A percentile compares a stretch with the other conserved stretches of the same genome.
Conservation (phyloP, 2,329 filamentous ascomycete genomes). For the Alternaria sp. region DNA sequence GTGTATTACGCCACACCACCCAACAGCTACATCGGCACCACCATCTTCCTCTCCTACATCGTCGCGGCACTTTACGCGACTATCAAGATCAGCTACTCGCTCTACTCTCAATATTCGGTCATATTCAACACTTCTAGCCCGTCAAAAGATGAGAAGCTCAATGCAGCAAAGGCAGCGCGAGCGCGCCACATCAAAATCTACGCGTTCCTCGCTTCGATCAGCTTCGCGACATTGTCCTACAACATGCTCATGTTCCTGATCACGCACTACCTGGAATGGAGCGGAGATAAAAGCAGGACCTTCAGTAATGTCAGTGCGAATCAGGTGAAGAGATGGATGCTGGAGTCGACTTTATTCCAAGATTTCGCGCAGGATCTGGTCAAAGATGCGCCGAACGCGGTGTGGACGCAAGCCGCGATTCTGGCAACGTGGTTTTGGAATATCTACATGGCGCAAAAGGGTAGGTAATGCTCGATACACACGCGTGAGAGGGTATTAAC, state of each 20-base stretch:
- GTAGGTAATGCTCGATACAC: slow-evolving; percentile 3
- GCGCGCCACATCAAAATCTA: slow-evolving; percentile 37
- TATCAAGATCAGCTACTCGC: slow-evolving; percentile 16
- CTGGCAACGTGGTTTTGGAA: slow-evolving; percentile 41
- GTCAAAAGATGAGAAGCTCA: slow-evolving; percentile 7
- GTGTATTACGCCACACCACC: slow-evolving; percentile 30
- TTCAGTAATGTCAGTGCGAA: not conserved
- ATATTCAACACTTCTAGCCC: not conserved
- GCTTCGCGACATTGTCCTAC: slow-evolving; percentile 37
- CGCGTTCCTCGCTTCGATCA: slow-evolving; percentile 30
- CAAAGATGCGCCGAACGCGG: slow-evolving; percentile 24
- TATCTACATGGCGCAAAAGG: slow-evolving; percentile 36
- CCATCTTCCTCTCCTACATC: slow-evolving; percentile 42
- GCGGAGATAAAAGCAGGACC: not conserved
- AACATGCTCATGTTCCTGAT: slow-evolving; percentile 43
- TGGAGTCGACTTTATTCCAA: slow-evolving; percentile 34
- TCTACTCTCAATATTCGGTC: slow-evolving; percentile 26
- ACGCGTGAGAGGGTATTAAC: not conserved
- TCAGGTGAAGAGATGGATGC: slow-evolving; percentile 35
- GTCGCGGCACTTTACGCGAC: slow-evolving; percentile 33
- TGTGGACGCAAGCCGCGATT: slow-evolving; percentile 36
- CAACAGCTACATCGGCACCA: slow-evolving; percentile 37
- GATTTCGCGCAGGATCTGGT: slow-evolving; percentile 40
- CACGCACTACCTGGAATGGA: slow-evolving; percentile 33
- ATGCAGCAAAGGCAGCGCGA: slow-evolving; percentile 21